Evolutionary conservation across 1,284 basidiomycete genomes (phyloP).

Genomic region (Puccinia coronata): DNA sequence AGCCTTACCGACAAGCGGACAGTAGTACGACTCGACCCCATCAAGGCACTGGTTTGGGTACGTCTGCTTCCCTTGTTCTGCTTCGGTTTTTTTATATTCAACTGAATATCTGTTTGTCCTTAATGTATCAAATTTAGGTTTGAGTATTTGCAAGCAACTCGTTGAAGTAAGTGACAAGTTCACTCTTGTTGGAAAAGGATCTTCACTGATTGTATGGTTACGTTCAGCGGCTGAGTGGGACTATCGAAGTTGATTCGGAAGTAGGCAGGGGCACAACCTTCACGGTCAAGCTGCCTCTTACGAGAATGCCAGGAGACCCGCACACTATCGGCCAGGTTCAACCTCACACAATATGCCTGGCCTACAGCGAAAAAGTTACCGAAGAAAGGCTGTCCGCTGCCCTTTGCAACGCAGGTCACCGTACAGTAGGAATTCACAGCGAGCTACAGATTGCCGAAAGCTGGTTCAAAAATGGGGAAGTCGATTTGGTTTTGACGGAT

Average conservation of each 20-base stretch:
- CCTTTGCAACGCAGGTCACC: conserved; percentile 32
- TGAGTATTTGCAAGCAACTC: conserved; percentile 48
- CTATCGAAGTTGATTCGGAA: conserved; percentile 36
- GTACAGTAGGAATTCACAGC: conserved; percentile 20
- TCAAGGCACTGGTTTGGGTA: conserved; percentile 52
- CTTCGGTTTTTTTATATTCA: not conserved
- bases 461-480: conserved; percentile 14
- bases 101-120: not conserved
- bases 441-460: conserved; percentile 1
- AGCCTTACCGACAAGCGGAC: conserved; percentile 53
- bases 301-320: not conserved
- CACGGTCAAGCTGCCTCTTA: conserved; percentile 25
- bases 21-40: conserved; percentile 52
- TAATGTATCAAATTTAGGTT: conserved; percentile 12
- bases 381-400: conserved; percentile 8
- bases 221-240: conserved; percentile 27
- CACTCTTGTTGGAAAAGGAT: not conserved
- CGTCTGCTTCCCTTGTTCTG: not conserved
- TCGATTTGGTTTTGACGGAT: conserved; percentile 39
- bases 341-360: conserved; percentile 28
- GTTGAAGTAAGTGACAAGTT: conserved; percentile 31
- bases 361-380: conserved; percentile 31
- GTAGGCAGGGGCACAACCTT: conserved; percentile 43
- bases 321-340: not conserved
- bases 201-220: not conserved